Conservation (phyloP, 2,329 filamentous ascomycete genomes). For the Cryphonectria carpinicola region DNA sequence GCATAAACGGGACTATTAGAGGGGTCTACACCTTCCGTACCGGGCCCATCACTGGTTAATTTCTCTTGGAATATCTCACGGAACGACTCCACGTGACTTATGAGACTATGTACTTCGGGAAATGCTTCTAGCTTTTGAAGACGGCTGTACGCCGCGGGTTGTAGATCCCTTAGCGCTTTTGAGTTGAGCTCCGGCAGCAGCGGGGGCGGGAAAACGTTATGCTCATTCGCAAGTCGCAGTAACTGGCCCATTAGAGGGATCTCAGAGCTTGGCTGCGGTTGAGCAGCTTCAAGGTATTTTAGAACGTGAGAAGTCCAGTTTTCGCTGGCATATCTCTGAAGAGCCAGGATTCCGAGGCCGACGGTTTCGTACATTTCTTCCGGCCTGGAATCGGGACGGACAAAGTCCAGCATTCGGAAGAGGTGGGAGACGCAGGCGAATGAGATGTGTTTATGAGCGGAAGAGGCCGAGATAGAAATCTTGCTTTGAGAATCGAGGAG, state of each 20-base stretch:
- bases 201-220: not conserved
- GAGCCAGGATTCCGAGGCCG: not conserved
- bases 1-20: too few relatives aligned
- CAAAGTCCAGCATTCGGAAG: not conserved
- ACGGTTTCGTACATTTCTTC: not conserved
- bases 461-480: not conserved
- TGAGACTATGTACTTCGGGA: too few relatives aligned
- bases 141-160: too few relatives aligned
- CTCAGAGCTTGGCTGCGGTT: not conserved
- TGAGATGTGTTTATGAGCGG: not conserved
- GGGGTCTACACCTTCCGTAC: too few relatives aligned
- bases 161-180: too few relatives aligned
- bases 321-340: constrained; percentile 7
- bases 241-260: not conserved
- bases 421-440: not conserved
- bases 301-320: not conserved
- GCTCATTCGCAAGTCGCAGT: not conserved
- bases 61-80: too few relatives aligned
- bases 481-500: not conserved
- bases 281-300: not conserved
- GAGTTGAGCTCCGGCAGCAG: too few relatives aligned
- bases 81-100: too few relatives aligned
- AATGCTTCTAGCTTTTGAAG: too few relatives aligned
- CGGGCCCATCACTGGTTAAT: too few relatives aligned
- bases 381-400: not conserved